Evolutionary conservation across 2,329 filamentous ascomycete species (phyloP), one percentile per base, ranked within the genome.

Genomic region (Aspergillus niger): DNA sequence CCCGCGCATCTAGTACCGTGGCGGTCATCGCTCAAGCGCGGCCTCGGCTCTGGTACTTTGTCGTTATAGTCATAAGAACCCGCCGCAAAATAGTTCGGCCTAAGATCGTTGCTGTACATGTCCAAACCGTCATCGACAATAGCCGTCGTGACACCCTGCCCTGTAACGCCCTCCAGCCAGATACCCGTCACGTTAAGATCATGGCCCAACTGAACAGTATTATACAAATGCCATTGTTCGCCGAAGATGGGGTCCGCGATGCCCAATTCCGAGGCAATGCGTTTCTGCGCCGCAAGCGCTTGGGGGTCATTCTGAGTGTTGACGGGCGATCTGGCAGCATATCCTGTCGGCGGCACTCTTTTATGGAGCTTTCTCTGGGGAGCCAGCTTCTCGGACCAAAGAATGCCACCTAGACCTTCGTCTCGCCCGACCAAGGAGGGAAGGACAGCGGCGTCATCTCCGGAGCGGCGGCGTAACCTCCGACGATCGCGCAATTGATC

Each of bases 61-160:
- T 98, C 92, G 76, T 99, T 99, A 81, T 96, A 99, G 77, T 99
- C 95, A 78, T 90, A 97, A 3, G 94, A 98, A 26, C 95, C 95
- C 59, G 87, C 86, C 1, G 92, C 90, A 73, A 94, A 98, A 79
- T 97, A 99, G 75, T 99, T 99, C 69, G 87, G 89, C 75, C 91
- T 93, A 49, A 99, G 80, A 74, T 99, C 95, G 26, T 91, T 85
- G 80, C 93, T 98, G 79, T 96, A 86, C 89, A 99, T 95, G 72
- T 99, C 95, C 66, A 99, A 77, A 0, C 95, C 95, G 77, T 99
- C 95, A 71, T 99, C 95, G 3, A 99, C 91, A 67, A 99, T 95
- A 57, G 94, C 94, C 2, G 96, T 92, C 1, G 91, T 97, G 17
- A 90, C 85, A 63, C 94, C 94, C 69, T 91, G 86, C 57, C 95